Evolutionary conservation across 2,329 filamentous ascomycete genomes (phyloP), one percentile per base, ranked within the genome.

Genomic region (Fusarium sp.): DNA sequence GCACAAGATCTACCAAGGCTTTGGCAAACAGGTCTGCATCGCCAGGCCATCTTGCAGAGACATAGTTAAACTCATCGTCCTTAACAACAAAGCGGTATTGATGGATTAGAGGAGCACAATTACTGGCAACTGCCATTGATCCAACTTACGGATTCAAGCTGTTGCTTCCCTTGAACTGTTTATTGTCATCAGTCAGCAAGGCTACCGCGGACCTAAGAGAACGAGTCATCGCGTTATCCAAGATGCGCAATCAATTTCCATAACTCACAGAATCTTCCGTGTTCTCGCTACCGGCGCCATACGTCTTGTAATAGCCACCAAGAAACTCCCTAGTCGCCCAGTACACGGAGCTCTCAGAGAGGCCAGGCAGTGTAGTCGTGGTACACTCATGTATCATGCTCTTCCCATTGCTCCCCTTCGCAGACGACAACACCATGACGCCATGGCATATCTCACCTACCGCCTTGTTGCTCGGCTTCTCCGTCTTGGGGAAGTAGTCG

Each of bases 101-200:
- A 0, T 3, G 1, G 3, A 15, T 42, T 33, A 55, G 27, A 25
- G 4, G 27, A 31, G 35, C 2, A 3, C 1, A 19, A 14, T 37
- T 4, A 2, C 0, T 0, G 1, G 2, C 2, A 4, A 6, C 0
- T n/a, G 25, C 10, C 18, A 6, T 31, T 15, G 19, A 21, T 3
- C 21, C 3, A 5, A 41, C 37, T 4, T 29, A 55, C 37, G 37
- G 10, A 18, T 5, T 29, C 4, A 55, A 38, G 5, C 37, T 31
- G 0, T 31, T 15, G 37, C 25, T 55, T 21, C 51, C 19, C 27
- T 41, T 55, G 10, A 29, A 55, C 25, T 55, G 51, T 7, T 19
- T 31, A 3, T 10, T 41, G 0, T 10, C 19, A 31, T 55, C 51
- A 55, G 7, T 55, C 51, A 55, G 7, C 21, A 3, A 55, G 37